These are phyloP conservation scores for Priceomyces carsonii DNA, from an alignment of 805 yeast species.

Conservation along the genomic window DNA sequence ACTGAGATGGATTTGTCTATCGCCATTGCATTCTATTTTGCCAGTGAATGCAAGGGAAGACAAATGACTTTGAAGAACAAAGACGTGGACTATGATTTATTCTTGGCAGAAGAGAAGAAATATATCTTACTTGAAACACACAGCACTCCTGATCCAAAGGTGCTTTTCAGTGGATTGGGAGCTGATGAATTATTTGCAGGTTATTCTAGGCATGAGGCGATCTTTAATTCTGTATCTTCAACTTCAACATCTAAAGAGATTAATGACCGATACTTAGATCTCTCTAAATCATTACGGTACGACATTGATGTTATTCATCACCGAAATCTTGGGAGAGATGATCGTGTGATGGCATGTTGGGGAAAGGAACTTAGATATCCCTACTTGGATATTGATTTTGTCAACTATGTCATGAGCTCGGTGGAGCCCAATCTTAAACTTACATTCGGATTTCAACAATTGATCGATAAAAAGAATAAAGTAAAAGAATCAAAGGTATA, in stretches of 20 bases:
- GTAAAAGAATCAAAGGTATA: constrained; percentile 22
- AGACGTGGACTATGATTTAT: constrained; percentile 18
- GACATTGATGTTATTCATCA: constrained; percentile 76
- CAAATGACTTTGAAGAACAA: constrained; percentile 11
- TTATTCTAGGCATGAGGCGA: constrained; percentile 75
- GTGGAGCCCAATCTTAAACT: constrained; percentile 52
- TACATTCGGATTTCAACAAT: constrained; percentile 28
- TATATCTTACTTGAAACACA: constrained; percentile 9
- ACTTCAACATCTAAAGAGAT: constrained; percentile 21
- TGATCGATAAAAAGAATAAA: constrained; percentile 24
- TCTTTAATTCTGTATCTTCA: constrained; percentile 32
- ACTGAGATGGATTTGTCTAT: constrained; percentile 97
- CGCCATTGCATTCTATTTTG: constrained; percentile 93
- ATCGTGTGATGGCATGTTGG: constrained; percentile 80
- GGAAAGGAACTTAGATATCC: constrained; percentile 92
- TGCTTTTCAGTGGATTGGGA: constrained; percentile 88
- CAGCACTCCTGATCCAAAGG: constrained; percentile 60
- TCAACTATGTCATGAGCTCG: constrained; percentile 45
- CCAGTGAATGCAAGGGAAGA: constrained; percentile 54
- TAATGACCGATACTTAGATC: constrained; percentile 28
- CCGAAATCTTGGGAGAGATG: constrained; percentile 89
- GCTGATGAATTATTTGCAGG: constrained; percentile 98
- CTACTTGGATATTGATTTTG: constrained; percentile 65
- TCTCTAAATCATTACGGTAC: constrained; percentile 59
- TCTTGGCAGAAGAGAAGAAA: constrained; percentile 9